phyloP scores from a whole-genome alignment of 345 rosid species.

The Linum tenue region DNA sequence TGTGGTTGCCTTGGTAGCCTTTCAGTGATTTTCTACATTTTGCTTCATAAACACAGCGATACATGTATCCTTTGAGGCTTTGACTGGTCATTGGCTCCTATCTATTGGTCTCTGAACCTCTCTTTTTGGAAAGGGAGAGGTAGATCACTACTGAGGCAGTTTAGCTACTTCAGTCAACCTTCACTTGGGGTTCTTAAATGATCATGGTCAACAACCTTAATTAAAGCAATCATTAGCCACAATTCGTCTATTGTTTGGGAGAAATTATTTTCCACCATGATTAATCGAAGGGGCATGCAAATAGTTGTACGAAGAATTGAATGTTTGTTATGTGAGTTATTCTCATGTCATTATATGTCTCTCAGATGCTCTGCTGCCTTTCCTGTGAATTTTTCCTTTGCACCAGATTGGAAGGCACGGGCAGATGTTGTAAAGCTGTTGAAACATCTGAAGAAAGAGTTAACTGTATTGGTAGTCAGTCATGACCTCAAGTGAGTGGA shows the following conservation, averaged over 20 bases:
- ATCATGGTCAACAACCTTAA: background rate
- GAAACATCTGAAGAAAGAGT: slow-evolving; percentile 73
- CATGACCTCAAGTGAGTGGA: slow-evolving; percentile 75
- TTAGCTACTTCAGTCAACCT: background rate
- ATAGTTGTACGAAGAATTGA: background rate
- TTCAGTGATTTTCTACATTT: background rate
- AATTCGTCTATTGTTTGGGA: background rate
- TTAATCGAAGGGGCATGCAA: background rate
- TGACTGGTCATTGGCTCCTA: background rate
- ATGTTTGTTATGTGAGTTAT: background rate
- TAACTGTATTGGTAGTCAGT: slow-evolving; percentile 80
- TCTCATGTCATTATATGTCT: background rate
- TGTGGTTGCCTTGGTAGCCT: background rate
- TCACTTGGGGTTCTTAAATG: background rate
- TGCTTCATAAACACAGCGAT: background rate
- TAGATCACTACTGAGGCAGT: background rate
- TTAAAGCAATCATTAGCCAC: background rate
- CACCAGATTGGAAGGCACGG: slow-evolving; percentile 85
- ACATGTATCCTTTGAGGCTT: background rate
- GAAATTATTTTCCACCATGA: background rate
- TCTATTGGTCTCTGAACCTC: background rate
- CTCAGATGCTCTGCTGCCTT: background rate
- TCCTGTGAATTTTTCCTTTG: background rate
- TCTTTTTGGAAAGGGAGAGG: background rate
- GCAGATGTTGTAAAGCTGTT: slow-evolving; percentile 85